phyloP scores from a whole-genome alignment of 2,329 filamentous ascomycete genomes.

The Epichloe brachyelytri region DNA sequence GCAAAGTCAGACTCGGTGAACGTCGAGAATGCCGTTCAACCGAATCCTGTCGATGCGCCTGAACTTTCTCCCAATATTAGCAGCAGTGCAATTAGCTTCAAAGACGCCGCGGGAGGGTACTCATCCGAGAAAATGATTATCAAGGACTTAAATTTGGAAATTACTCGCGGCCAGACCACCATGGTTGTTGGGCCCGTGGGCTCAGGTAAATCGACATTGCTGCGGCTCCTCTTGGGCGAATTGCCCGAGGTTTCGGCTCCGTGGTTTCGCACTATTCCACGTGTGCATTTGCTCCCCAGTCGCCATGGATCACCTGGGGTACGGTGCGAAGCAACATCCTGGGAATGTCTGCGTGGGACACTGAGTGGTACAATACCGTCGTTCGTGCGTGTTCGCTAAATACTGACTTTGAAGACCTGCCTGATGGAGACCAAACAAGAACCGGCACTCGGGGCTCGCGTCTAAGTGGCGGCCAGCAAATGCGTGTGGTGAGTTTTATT shows the following conservation, averaged over 20 bases:
- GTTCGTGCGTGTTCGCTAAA: conserved; percentile 9
- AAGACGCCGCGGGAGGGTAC: conserved; percentile 7
- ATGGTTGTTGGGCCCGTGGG: conserved; percentile 14
- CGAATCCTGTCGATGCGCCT: not conserved
- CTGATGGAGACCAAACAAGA: conserved; percentile 12
- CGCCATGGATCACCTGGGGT: conserved; percentile 13
- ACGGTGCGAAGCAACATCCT: conserved; percentile 15
- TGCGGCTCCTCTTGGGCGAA: conserved; percentile 13
- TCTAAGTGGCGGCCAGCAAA: conserved; percentile 16
- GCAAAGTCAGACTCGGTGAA: not conserved
- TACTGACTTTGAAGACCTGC: conserved; percentile 10
- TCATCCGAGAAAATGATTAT: conserved; percentile 1
- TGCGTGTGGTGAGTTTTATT: conserved; percentile 11
- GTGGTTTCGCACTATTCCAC: conserved; percentile 5
- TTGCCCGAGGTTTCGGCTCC: conserved; percentile 7
- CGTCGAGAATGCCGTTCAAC: not conserved
- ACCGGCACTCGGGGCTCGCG: conserved; percentile 12
- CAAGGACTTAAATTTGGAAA: conserved; percentile 6
- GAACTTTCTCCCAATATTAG: not conserved
- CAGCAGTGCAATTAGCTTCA: not conserved
- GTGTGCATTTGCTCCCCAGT: conserved; percentile 13
- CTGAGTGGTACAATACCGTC: conserved; percentile 12
- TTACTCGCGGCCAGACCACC: conserved; percentile 9
- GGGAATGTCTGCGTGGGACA: conserved; percentile 8
- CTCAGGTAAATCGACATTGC: conserved; percentile 12